phyloP scores from a whole-genome alignment of 2,329 filamentous ascomycete genomes.

The Fusarium kyushuense region DNA sequence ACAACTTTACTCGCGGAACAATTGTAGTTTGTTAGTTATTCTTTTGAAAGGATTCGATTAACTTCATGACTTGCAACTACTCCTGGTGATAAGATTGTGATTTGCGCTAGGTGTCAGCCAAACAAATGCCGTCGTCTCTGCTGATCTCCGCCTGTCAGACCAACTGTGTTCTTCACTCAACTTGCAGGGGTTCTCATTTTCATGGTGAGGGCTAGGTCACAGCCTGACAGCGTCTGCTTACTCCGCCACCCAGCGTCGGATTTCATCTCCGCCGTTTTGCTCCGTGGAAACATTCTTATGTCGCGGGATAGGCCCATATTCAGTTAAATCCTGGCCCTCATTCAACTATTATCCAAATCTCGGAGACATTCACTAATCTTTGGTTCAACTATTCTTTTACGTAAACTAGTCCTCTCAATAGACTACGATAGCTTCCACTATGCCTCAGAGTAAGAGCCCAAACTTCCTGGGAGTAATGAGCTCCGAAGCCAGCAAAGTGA shows the following conservation, averaged over 20 bases:
- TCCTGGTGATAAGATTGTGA: background rate
- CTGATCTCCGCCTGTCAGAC: background rate
- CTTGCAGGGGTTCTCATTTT: background rate
- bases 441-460: constrained; percentile 3
- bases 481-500: constrained; percentile 11
- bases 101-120: background rate
- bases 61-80: background rate
- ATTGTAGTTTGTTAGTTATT: background rate
- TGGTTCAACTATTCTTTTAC: background rate
- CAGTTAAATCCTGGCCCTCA: background rate
- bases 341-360: background rate
- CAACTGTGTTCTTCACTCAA: background rate
- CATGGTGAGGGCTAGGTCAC: background rate
- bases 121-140: background rate
- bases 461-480: background rate
- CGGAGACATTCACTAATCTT: background rate
- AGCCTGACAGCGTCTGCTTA: background rate
- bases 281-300: background rate
- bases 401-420: background rate
- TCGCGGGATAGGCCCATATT: background rate
- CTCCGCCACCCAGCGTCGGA: background rate
- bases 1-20: background rate
- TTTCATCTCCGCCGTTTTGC: background rate
- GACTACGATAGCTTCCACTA: background rate
- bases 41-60: no score